A percentile compares a stretch with the other conserved stretches of the same genome.
Conservation (phyloP, 2,329 filamentous ascomycete genomes). For the Leptographium procerum region DNA sequence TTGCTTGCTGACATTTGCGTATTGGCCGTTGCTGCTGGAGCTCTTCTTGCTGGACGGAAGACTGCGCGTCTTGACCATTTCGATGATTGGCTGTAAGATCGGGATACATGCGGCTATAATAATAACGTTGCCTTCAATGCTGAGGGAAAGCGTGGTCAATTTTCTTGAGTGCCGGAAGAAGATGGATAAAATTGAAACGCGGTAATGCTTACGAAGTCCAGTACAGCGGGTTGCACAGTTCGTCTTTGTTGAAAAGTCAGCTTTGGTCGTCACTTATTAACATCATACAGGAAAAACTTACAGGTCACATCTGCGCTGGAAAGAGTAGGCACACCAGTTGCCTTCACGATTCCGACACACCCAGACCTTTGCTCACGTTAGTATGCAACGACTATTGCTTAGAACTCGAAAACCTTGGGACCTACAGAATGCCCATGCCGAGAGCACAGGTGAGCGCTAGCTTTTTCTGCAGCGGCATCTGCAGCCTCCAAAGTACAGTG, state of each 20-base stretch:
- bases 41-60: background rate
- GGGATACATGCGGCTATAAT: conserved; percentile 23
- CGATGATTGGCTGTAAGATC: conserved; percentile 11
- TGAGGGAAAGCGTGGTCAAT: background rate
- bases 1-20: background rate
- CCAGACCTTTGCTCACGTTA: background rate
- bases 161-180: background rate
- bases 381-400: background rate
- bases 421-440: background rate
- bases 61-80: background rate
- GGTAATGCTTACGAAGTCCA: background rate
- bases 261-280: background rate
- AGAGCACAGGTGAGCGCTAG: background rate
- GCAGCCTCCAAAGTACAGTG: background rate
- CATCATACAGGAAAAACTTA: background rate
- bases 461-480: background rate
- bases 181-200: background rate
- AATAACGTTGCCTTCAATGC: conserved; percentile 13
- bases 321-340: conserved; percentile 1
- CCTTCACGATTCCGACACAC: conserved; percentile 1
- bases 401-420: background rate
- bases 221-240: background rate
- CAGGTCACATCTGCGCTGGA: background rate
- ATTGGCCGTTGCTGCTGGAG: background rate
- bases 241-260: background rate